A percentile compares a stretch with the other conserved stretches of the same genome.
Conservation (phyloP, 2,329 filamentous ascomycete genomes). For the Diaporthe batatas region DNA sequence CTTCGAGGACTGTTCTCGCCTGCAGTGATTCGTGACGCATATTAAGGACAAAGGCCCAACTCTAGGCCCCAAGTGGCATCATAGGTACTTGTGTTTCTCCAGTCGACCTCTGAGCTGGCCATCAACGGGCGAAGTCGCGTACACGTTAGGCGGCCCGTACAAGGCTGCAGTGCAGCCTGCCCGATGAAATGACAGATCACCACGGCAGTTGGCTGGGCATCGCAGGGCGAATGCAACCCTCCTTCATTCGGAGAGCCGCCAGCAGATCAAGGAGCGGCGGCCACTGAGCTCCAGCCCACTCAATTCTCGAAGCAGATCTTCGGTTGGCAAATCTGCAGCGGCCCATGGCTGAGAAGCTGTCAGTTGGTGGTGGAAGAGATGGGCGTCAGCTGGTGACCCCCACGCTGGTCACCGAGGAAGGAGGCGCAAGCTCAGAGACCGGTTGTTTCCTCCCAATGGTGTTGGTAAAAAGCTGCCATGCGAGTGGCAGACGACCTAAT, state of each 20-base stretch:
- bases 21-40: slow-evolving; percentile 17
- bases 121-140: slow-evolving; percentile 1
- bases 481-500: slow-evolving; percentile 35
- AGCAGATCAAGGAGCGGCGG: slow-evolving; percentile 13
- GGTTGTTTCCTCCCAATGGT: neutral
- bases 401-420: slow-evolving; percentile 28
- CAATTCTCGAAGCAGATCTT: slow-evolving; percentile 37
- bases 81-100: slow-evolving; percentile 16
- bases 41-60: neutral
- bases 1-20: slow-evolving; percentile 26
- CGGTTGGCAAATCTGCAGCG: slow-evolving; percentile 35
- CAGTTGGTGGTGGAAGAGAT: slow-evolving; percentile 28
- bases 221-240: slow-evolving; percentile 39
- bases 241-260: slow-evolving; percentile 22
- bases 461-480: slow-evolving; percentile 31
- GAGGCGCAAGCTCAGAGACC: slow-evolving; percentile 16
- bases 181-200: slow-evolving; percentile 40
- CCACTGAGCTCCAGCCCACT: slow-evolving; percentile 31
- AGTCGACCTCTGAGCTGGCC: slow-evolving; percentile 16
- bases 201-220: slow-evolving; percentile 41
- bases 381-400: slow-evolving; percentile 20
- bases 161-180: slow-evolving; percentile 38
- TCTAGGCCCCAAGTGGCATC: slow-evolving; percentile 8
- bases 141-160: slow-evolving; percentile 26
- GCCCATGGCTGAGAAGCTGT: slow-evolving; percentile 35